A percentile compares a stretch with the other conserved stretches of the same genome.
These are phyloP conservation scores for Vigna unguiculata DNA, from an alignment of 306 rosid genomes.

Conservation along the genomic window DNA sequence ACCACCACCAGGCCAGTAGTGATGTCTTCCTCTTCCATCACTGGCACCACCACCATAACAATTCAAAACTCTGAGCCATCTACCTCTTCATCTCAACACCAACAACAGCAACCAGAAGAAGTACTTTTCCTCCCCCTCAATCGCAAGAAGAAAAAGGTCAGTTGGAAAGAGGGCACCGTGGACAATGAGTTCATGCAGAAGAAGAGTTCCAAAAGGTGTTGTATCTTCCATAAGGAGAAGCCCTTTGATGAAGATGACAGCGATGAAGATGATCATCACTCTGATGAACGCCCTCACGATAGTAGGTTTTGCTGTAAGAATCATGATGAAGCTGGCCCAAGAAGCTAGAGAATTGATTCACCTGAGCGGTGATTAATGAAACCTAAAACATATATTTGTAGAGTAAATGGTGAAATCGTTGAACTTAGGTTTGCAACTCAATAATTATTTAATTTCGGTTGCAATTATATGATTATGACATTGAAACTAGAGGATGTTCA, in stretches of 20 bases:
- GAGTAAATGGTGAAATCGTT: constrained; percentile 9
- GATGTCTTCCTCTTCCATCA: constrained; percentile 43
- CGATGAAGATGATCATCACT: constrained; percentile 61
- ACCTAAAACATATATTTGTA: constrained; percentile 8
- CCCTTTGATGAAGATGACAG: constrained; percentile 84
- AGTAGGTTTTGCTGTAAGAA: constrained; percentile 56
- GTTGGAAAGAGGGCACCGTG: constrained; percentile 93
- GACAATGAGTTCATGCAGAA: constrained; percentile 98
- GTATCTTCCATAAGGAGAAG: constrained; percentile 85
- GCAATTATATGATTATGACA: constrained; percentile 16
- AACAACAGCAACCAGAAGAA: constrained; percentile 57
- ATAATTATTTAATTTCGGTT: constrained; percentile 4
- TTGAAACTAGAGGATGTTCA: not conserved
- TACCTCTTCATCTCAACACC: constrained; percentile 56
- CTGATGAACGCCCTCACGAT: constrained; percentile 48
- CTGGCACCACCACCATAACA: constrained; percentile 59
- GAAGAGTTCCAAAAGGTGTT: constrained; percentile 96
- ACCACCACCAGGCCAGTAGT: constrained; percentile 27
- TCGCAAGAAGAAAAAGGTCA: constrained; percentile 90
- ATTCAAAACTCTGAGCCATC: constrained; percentile 51
- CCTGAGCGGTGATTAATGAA: constrained; percentile 13
- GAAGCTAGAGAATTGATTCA: constrained; percentile 46
- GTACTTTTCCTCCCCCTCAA: constrained; percentile 73
- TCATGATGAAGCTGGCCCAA: constrained; percentile 55
- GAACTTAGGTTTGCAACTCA: constrained; percentile 1